Evolutionary conservation across 805 yeast species (phyloP).

Genomic region (Candida patagonica): DNA sequence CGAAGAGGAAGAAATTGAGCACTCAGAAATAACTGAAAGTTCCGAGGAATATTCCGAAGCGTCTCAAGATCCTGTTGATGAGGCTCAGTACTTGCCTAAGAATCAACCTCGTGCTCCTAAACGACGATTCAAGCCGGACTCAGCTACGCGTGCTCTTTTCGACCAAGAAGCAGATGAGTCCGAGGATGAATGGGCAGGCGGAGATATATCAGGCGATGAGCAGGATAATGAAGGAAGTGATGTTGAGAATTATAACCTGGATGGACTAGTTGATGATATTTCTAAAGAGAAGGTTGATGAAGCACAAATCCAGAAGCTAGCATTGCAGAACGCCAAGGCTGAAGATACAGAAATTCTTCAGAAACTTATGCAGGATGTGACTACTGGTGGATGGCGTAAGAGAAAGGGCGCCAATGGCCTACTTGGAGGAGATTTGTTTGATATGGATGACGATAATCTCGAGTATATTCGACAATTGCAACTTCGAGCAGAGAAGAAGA

Average conservation of each 20-base stretch:
- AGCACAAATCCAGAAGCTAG: conserved; percentile 13
- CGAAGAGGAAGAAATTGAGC: too few species aligned
- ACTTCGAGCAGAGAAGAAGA: conserved; percentile 14
- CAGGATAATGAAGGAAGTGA: conserved; percentile 11
- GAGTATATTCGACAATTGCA: conserved; percentile 10
- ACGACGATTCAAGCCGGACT: background rate
- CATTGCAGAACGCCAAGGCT: conserved; percentile 15
- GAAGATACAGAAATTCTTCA: conserved; percentile 17
- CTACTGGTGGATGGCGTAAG: conserved; percentile 20
- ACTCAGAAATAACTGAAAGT: too few species aligned
- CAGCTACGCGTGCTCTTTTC: conserved; percentile 11
- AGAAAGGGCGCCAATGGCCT: conserved; percentile 9
- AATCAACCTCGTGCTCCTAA: too few species aligned
- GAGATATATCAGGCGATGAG: conserved; percentile 18
- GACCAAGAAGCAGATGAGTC: conserved; percentile 24
- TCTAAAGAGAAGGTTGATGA: conserved; percentile 11
- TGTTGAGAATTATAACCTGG: conserved; percentile 16
- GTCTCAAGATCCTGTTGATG: too few species aligned
- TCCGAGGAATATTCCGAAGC: too few species aligned
- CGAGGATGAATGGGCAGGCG: conserved; percentile 26
- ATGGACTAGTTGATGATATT: conserved; percentile 18
- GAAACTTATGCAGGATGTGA: conserved; percentile 19
- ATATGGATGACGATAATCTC: conserved; percentile 13
- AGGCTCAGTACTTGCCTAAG: too few species aligned
- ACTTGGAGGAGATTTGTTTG: conserved; percentile 11